These are phyloP conservation scores for Neoboletus subvelutipes DNA, from an alignment of 768 basidiomycete genomes.

Conservation along the genomic window DNA sequence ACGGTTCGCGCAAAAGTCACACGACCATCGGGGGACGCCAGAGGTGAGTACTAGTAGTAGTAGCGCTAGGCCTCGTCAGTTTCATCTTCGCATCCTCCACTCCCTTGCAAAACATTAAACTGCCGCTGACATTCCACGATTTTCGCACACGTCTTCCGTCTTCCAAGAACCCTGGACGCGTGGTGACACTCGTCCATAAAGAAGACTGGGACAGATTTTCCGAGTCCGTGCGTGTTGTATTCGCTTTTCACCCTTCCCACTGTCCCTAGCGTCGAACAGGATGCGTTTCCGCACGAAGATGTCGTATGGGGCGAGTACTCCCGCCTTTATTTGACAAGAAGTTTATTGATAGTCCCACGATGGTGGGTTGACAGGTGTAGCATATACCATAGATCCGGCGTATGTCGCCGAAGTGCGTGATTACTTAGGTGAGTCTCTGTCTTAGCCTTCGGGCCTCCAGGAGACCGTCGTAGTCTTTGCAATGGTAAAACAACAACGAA, in stretches of 20 bases:
- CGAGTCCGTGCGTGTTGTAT: constrained; percentile 46
- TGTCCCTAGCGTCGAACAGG: constrained; percentile 15
- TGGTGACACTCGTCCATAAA: constrained; percentile 86
- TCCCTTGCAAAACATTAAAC: neutral
- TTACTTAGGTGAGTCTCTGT: constrained; percentile 63
- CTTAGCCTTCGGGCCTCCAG: neutral
- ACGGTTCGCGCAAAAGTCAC: constrained; percentile 87
- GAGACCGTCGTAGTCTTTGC: neutral
- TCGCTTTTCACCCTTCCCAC: neutral
- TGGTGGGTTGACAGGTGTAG: constrained; percentile 53
- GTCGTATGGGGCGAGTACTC: constrained; percentile 61
- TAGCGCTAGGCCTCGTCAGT: neutral
- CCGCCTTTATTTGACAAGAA: too few relatives aligned
- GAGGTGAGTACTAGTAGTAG: constrained; percentile 45
- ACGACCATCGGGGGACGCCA: constrained; percentile 90
- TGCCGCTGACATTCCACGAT: neutral
- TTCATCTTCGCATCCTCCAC: neutral
- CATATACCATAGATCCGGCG: constrained; percentile 81
- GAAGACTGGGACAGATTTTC: constrained; percentile 85
- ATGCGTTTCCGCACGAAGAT: constrained; percentile 34
- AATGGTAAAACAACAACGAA: neutral
- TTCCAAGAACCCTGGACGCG: constrained; percentile 74
- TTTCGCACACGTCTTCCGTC: neutral
- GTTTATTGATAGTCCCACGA: neutral
- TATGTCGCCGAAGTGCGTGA: constrained; percentile 75